phyloP scores from a whole-genome alignment of 1,284 basidiomycete species.

The Termitomyces sp. region DNA sequence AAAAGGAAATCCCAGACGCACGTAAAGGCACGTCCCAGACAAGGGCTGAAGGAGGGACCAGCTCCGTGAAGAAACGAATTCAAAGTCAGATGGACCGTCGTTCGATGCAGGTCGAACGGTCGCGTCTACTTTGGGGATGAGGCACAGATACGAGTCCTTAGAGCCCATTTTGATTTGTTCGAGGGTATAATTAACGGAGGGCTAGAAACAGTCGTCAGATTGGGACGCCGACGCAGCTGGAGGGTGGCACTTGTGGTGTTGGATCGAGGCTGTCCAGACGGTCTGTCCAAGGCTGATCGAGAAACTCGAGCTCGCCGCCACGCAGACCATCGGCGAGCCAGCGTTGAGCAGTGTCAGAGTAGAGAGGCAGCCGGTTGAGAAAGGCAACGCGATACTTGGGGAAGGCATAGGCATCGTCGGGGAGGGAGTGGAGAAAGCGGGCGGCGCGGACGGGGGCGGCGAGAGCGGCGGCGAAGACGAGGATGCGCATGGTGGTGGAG shows the following conservation, averaged over 20 bases:
- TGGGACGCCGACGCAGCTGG: slow-evolving; percentile 25
- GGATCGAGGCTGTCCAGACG: slow-evolving; percentile 38
- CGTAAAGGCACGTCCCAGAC: slow-evolving; percentile 74
- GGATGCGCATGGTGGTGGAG: slow-evolving; percentile 12
- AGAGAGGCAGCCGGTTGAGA: slow-evolving; percentile 74
- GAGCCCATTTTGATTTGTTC: slow-evolving; percentile 70
- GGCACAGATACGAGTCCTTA: slow-evolving; percentile 63
- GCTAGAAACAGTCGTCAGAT: slow-evolving; percentile 19
- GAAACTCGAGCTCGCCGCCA: slow-evolving; percentile 73
- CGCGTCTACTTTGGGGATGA: slow-evolving; percentile 63
- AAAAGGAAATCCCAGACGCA: slow-evolving; percentile 37
- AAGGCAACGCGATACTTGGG: slow-evolving; percentile 83
- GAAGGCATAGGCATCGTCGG: slow-evolving; percentile 77
- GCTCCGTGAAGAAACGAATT: slow-evolving; percentile 62
- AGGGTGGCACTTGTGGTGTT: slow-evolving; percentile 14
- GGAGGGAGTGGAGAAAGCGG: slow-evolving; percentile 59
- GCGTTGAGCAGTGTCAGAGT: slow-evolving; percentile 65
- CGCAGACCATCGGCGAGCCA: slow-evolving; percentile 67
- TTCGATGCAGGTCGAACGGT: slow-evolving; percentile 34
- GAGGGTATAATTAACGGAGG: slow-evolving; percentile 38
- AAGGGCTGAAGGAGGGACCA: slow-evolving; percentile 78
- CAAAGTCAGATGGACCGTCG: slow-evolving; percentile 46
- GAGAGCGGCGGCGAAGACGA: slow-evolving; percentile 21
- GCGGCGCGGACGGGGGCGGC: slow-evolving; percentile 27
- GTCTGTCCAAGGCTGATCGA: slow-evolving; percentile 57